Conservation (phyloP, 805 yeast species). For the Candida sakaeoensis region DNA sequence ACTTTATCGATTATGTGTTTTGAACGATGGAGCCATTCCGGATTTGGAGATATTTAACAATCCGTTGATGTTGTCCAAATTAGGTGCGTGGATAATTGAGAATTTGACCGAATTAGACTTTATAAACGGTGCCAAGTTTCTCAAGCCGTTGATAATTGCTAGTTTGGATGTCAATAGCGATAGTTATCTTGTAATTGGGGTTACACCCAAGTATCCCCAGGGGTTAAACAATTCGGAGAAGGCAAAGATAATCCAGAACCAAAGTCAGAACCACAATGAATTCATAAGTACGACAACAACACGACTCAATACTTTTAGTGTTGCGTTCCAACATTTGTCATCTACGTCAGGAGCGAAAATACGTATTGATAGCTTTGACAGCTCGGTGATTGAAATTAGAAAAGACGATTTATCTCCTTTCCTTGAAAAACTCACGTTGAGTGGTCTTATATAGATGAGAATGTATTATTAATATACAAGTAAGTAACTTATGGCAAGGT, state of each 20-base stretch:
- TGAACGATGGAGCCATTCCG: constrained; percentile 75
- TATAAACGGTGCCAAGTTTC: constrained; percentile 32
- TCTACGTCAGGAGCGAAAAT: constrained; percentile 81
- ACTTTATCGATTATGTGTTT: constrained; percentile 78
- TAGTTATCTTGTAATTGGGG: constrained; percentile 83
- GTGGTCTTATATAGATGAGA: constrained; percentile 49
- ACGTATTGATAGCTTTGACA: constrained; percentile 90
- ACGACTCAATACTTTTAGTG: constrained; percentile 76
- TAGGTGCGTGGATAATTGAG: constrained; percentile 90
- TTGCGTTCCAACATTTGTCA: constrained; percentile 88
- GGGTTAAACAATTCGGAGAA: constrained; percentile 35
- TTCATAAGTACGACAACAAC: constrained; percentile 42
- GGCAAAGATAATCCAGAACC: constrained; percentile 26
- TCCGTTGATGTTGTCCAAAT: constrained; percentile 77
- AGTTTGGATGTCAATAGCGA: constrained; percentile 68
- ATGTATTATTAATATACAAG: too few relatives aligned
- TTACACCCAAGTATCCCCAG: constrained; percentile 76
- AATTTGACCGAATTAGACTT: constrained; percentile 77
- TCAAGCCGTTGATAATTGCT: constrained; percentile 83
- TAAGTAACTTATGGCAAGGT: too few relatives aligned
- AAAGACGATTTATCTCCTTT: constrained; percentile 87
- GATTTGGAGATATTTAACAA: constrained; percentile 74
- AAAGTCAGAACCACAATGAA: constrained; percentile 18
- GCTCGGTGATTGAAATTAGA: constrained; percentile 85
- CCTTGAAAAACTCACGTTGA: constrained; percentile 74